Evolutionary conservation across 805 yeast species (phyloP).

Genomic region (Cyberlindnera sargentensis): DNA sequence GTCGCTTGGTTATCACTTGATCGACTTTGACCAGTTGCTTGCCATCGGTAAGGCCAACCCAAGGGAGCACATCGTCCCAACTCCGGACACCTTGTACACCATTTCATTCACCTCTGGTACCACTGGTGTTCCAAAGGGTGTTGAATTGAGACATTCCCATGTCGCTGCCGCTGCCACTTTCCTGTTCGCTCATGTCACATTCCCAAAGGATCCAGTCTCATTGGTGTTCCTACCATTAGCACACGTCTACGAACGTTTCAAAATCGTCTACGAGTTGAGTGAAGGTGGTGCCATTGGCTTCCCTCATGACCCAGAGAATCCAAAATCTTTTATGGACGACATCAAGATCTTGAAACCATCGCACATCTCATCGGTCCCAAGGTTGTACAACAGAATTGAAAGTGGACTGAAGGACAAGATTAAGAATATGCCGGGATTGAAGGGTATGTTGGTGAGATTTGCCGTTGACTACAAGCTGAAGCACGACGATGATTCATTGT

Average conservation of each 20-base stretch:
- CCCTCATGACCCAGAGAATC: constrained; percentile 47
- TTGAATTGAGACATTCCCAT: constrained; percentile 45
- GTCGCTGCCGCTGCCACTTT: constrained; percentile 43
- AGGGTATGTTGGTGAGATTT: constrained; percentile 33
- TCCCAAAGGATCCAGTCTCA: constrained; percentile 23
- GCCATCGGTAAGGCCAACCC: constrained; percentile 37
- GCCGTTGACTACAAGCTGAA: constrained; percentile 37
- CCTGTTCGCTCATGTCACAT: constrained; percentile 29
- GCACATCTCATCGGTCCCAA: constrained; percentile 51
- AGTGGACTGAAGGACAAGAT: constrained; percentile 47
- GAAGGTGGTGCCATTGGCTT: constrained; percentile 48
- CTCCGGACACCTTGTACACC: constrained; percentile 47
- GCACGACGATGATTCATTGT: constrained; percentile 28
- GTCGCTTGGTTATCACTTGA: constrained; percentile 21
- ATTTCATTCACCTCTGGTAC: constrained; percentile 73
- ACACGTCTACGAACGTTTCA: constrained; percentile 47
- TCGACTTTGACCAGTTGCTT: constrained; percentile 32
- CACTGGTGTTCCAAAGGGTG: constrained; percentile 73
- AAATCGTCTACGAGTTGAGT: constrained; percentile 35
- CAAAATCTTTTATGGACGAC: constrained; percentile 50
- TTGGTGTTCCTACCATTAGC: constrained; percentile 50
- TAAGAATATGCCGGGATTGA: constrained; percentile 37
- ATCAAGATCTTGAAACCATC: constrained; percentile 48
- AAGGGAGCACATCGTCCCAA: constrained; percentile 38
- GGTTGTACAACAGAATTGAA: constrained; percentile 57